These are phyloP conservation scores for Claviceps sp. DNA, from an alignment of 2,329 filamentous ascomycete genomes.

Conservation along the genomic window DNA sequence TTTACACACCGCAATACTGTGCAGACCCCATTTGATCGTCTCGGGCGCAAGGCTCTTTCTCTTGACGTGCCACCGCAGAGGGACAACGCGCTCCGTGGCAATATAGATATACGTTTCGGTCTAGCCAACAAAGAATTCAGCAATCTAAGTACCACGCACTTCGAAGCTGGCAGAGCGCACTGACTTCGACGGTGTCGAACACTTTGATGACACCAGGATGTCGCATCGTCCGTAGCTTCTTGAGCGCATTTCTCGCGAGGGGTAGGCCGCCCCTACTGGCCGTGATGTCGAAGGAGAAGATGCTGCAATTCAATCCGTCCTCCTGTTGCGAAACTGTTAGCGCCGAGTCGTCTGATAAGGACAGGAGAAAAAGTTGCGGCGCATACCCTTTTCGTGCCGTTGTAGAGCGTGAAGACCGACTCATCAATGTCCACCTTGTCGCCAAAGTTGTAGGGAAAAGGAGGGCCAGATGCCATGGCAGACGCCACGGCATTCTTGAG, in stretches of 20 bases:
- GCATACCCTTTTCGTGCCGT: conserved; percentile 73
- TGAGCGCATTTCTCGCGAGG: conserved; percentile 83
- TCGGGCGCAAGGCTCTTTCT: conserved; percentile 78
- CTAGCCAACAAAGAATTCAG: conserved; percentile 29
- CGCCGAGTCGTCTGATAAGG: not conserved
- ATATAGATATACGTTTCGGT: conserved; percentile 94
- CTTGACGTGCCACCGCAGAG: conserved; percentile 80
- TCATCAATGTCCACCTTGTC: conserved; percentile 85
- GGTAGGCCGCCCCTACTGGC: conserved; percentile 70
- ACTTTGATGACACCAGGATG: conserved; percentile 94
- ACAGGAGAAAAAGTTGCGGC: not conserved
- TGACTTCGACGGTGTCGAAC: conserved; percentile 81
- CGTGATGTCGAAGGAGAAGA: conserved; percentile 87
- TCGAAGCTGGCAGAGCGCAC: not conserved
- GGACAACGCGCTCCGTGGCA: conserved; percentile 79
- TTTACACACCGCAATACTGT: conserved; percentile 59
- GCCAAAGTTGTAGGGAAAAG: conserved; percentile 85
- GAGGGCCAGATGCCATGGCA: conserved; percentile 86
- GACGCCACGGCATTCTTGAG: conserved; percentile 95
- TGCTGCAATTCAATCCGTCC: conserved; percentile 86
- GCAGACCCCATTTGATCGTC: conserved; percentile 92
- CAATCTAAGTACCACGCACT: conserved; percentile 1
- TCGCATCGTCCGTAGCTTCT: conserved; percentile 82
- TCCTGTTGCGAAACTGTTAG: conserved; percentile 42
- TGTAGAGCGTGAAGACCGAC: conserved; percentile 93